These are phyloP conservation scores for Vigna trinervia DNA, from an alignment of 306 rosid genomes.

Conservation along the genomic window DNA sequence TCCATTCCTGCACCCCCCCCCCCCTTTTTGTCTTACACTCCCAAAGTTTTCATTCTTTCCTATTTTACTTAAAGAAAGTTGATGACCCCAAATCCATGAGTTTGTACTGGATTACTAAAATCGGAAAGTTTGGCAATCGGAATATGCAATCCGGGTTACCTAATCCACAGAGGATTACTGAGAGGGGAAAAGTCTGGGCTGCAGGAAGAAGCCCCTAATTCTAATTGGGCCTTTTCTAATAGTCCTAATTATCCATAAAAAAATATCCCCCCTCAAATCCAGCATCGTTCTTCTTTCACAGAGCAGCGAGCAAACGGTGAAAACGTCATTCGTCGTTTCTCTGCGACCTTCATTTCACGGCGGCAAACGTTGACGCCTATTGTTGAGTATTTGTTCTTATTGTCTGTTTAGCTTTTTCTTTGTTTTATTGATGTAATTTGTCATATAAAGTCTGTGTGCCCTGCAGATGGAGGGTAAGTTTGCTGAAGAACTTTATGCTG, in stretches of 20 bases:
- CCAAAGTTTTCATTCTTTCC: too few relatives aligned
- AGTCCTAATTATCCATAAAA: background rate
- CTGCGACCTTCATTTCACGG: conserved; percentile 6
- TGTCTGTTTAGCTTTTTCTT: background rate
- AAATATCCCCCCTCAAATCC: background rate
- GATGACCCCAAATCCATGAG: too few relatives aligned
- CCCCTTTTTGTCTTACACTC: too few relatives aligned
- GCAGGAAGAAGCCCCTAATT: too few relatives aligned
- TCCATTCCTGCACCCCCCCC: background rate
- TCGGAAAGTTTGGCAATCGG: too few relatives aligned
- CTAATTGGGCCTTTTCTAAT: background rate
- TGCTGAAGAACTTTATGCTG: conserved; percentile 80
- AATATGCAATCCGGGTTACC: too few relatives aligned
- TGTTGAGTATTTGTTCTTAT: background rate
- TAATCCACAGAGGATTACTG: too few relatives aligned
- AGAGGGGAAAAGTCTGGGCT: too few relatives aligned
- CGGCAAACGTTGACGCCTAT: background rate
- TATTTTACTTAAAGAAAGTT: too few relatives aligned
- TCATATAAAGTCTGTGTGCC: background rate
- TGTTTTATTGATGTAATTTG: background rate
- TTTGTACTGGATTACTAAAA: too few relatives aligned
- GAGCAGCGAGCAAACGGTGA: background rate
- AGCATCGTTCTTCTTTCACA: background rate
- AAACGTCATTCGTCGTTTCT: background rate
- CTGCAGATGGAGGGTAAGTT: conserved; percentile 70